A percentile compares a stretch with the other conserved stretches of the same genome.
Conservation (phyloP, 2,329 filamentous ascomycete species). For the Fusarium incarnatum region DNA sequence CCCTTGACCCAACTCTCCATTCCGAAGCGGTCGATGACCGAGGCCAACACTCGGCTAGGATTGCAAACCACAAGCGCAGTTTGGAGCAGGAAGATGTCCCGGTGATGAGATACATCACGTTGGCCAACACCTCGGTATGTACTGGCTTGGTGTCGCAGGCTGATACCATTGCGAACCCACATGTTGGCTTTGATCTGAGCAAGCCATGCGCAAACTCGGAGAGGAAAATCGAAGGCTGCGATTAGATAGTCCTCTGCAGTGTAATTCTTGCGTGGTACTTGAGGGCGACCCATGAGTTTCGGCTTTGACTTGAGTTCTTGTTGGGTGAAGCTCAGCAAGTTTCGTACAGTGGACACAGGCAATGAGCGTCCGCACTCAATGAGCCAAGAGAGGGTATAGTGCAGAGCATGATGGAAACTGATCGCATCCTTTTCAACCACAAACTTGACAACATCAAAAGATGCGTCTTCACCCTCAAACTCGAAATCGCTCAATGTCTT, state of each 20-base stretch:
- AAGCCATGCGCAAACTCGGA: slow-evolving; percentile 94
- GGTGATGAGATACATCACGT: slow-evolving; percentile 91
- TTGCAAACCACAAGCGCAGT: slow-evolving; percentile 89
- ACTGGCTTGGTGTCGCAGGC: slow-evolving; percentile 91
- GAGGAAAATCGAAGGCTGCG: slow-evolving; percentile 89
- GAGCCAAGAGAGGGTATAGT: slow-evolving; percentile 96
- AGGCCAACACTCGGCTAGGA: slow-evolving; percentile 84
- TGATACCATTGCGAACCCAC: slow-evolving; percentile 98
- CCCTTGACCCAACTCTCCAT: slow-evolving; percentile 89
- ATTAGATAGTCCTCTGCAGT: slow-evolving; percentile 83
- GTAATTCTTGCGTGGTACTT: slow-evolving; percentile 67
- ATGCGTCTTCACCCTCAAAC: slow-evolving; percentile 71
- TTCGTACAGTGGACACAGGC: slow-evolving; percentile 72
- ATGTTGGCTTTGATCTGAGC: slow-evolving; percentile 98
- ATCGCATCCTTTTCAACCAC: slow-evolving; percentile 89
- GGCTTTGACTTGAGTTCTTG: slow-evolving; percentile 75
- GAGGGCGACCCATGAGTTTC: slow-evolving; percentile 69
- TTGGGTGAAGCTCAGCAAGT: slow-evolving; percentile 77
- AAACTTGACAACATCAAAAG: slow-evolving; percentile 83
- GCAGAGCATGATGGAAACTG: slow-evolving; percentile 96
- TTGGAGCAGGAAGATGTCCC: slow-evolving; percentile 94
- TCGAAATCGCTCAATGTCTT: slow-evolving; percentile 82
- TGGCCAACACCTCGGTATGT: slow-evolving; percentile 92
- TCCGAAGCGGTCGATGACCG: slow-evolving; percentile 91
- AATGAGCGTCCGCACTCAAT: slow-evolving; percentile 88